Base-by-base conservation (phyloP, 1,284 basidiomycete species). In the Leucoagaricus sp. region DNA sequence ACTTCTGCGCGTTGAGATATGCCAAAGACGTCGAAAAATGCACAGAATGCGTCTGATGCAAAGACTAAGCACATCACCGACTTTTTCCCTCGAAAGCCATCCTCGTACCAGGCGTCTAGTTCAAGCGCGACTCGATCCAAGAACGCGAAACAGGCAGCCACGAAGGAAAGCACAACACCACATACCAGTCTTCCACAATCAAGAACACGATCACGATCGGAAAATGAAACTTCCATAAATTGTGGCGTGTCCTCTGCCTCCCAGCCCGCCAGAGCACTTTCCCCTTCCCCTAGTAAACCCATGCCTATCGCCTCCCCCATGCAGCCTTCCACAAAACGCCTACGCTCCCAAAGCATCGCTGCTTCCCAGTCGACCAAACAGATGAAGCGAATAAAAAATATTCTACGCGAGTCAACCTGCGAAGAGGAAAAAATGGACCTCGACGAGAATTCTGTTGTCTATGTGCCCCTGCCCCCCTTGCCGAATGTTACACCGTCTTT, bases 11-110 rank as follows among this genome's bases (percentile, higher is more conserved):
- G 15, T 28, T 23, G 33, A 49, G 33, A 17, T 42, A 57, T 57
- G 55, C 55, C 55, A 42, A 75, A 74, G 70, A 64, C 65, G 7
- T 31, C 38, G 21, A 75, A 69, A 64, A 53, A 62, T 19, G 53
- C 66, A 3, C 74, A 72, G 57, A 70, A 67, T 42, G 40, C 62
- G 13, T 28, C 64, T 26, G 59, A 58, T 2, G 62, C 64, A 47
- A 57, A 62, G 42, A 63, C 62, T 36, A 71, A 64, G 55, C 66
- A 69, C 1, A 74, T 77, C 9, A 73, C 72, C 23, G 67, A 71
- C 19, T 77, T 72, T 60, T 77, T 77, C 56, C 49, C 67, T 46
- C 68, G 66, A 41, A 70, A 67, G 60, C 21, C 55, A n/a, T 21
- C 28, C 23, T 38, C 47, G 23, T 44, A 40, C 9, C 53, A 55